These are phyloP conservation scores for Lecanicillium sp. DNA, from an alignment of 2,329 filamentous ascomycete species.

Conservation along the genomic window DNA sequence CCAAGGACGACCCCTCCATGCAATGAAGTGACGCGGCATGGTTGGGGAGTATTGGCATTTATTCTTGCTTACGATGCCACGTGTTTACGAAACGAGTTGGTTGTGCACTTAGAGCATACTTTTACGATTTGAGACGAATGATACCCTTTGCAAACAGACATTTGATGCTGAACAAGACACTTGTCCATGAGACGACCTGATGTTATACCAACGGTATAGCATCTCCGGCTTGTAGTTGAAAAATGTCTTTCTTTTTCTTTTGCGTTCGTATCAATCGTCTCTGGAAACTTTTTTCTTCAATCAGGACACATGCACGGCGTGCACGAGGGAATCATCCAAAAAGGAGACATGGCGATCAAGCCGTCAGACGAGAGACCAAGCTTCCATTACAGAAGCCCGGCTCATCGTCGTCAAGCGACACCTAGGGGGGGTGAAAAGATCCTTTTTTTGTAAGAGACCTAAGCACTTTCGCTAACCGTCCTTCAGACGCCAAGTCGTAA, in stretches of 20 bases:
- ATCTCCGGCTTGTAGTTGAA: not conserved
- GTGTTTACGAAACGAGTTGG: not conserved
- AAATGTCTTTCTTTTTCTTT: not conserved
- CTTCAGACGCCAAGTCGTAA: constrained; percentile 47
- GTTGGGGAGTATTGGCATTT: not conserved
- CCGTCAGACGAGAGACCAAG: constrained; percentile 36
- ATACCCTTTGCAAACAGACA: constrained; percentile 9
- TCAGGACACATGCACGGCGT: constrained; percentile 18
- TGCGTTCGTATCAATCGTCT: not conserved
- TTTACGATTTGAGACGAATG: constrained; percentile 10
- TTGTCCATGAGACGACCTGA: no score
- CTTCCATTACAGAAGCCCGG: constrained; percentile 35
- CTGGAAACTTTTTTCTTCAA: not conserved
- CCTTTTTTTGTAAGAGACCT: constrained; percentile 53
- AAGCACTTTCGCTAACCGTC: constrained; percentile 50
- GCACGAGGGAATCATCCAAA: constrained; percentile 20
- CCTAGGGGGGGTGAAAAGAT: constrained; percentile 61
- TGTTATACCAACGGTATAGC: no score
- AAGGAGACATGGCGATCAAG: constrained; percentile 77
- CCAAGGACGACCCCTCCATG: constrained; percentile 4
- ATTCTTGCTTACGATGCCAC: not conserved
- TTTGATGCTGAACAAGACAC: not conserved
- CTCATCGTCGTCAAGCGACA: constrained; percentile 68
- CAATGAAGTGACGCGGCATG: not conserved
- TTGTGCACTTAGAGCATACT: constrained; percentile 2